Base-by-base conservation (phyloP, 495 filamentous ascomycete genomes). In the Penicillium malachiteum region DNA sequence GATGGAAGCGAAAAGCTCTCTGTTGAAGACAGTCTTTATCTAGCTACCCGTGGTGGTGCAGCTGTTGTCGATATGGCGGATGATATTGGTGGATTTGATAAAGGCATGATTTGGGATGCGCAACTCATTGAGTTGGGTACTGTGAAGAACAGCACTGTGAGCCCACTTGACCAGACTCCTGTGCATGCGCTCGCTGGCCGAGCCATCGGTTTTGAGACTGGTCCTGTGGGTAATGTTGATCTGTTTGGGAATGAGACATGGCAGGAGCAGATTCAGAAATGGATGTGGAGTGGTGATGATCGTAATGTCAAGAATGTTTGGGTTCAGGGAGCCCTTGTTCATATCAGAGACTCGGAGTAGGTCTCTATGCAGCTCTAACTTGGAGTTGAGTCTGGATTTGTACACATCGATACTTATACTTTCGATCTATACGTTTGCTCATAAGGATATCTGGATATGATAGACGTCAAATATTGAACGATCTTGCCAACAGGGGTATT, bases 51-150 rank as follows among this genome's bases (percentile, higher is more conserved):
- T 16, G 92, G 92, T 9, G 92, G 92, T 0, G 92, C 92, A 0
- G 72, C 82, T 47, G 89, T 91, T 46, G 77, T 96, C 0, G 88
- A 89, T 31, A 70, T 96, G 48, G 79, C 76, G 18, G 77, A 76
- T 7, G 82, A 75, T 57, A 78, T 96, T 17, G 92, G 92, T 5
- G 81, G 71, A 7, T 96, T 96, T 71, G 89, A 87, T 57, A 81
- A 86, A 1, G 92, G 91, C n/a, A 93, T 84, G 89, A 81, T 89
- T 60, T 96, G 86, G 84, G 92, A 96, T 81, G 90, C 88, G 60
- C 87, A 94, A 73, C 72, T 94, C 60, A 75, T 96, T 39, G 73
- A 80, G n/a, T 64, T 92, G 18, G 81, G 81, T 79, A 3, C 63
- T 54, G 58, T 63, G 11, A 40, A 31, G 13, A 46, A 55, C 21